Conservation (phyloP, 2,329 filamentous ascomycete species). For the Paraphaeosphaeria minitans region DNA sequence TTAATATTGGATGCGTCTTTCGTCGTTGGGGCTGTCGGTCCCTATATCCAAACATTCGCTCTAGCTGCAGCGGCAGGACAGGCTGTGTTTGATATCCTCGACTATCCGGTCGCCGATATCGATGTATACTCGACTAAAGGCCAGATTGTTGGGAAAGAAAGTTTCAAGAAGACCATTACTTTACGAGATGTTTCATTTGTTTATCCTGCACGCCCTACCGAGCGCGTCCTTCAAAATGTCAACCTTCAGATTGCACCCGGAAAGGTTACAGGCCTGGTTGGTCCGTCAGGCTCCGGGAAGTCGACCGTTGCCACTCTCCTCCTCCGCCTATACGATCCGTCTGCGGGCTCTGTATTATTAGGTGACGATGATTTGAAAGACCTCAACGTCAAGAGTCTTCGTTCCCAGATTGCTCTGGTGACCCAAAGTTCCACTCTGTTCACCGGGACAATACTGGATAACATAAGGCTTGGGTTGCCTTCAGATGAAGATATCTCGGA, state of each 20-base stretch:
- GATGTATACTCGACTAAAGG: conserved; percentile 45
- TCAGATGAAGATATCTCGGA: conserved; percentile 26
- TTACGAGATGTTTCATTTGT: conserved; percentile 50
- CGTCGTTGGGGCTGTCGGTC: conserved; percentile 66
- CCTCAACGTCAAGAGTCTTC: conserved; percentile 39
- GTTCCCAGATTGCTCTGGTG: conserved; percentile 41
- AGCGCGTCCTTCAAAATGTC: conserved; percentile 47
- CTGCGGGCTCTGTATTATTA: conserved; percentile 33
- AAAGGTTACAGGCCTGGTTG: conserved; percentile 53
- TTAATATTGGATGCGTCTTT: conserved; percentile 68
- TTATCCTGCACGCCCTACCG: conserved; percentile 52
- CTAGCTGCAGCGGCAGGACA: conserved; percentile 59
- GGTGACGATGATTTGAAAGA: conserved; percentile 33
- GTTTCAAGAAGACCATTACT: conserved; percentile 39
- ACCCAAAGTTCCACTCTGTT: conserved; percentile 43
- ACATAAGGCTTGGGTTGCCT: conserved; percentile 41
- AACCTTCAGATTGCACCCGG: conserved; percentile 45
- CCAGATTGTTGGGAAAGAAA: conserved; percentile 18
- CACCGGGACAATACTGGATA: conserved; percentile 43
- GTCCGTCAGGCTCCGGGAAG: conserved; percentile 53
- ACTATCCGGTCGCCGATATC: conserved; percentile 47
- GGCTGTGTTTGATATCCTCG: conserved; percentile 52
- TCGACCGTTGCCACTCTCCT: conserved; percentile 52
- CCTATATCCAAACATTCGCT: conserved; percentile 62
- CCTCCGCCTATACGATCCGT: conserved; percentile 47